A percentile compares a stretch with the other conserved stretches of the same genome.
phyloP scores from a whole-genome alignment of 768 basidiomycete species.

The Pilatotrama ljubarskyi region DNA sequence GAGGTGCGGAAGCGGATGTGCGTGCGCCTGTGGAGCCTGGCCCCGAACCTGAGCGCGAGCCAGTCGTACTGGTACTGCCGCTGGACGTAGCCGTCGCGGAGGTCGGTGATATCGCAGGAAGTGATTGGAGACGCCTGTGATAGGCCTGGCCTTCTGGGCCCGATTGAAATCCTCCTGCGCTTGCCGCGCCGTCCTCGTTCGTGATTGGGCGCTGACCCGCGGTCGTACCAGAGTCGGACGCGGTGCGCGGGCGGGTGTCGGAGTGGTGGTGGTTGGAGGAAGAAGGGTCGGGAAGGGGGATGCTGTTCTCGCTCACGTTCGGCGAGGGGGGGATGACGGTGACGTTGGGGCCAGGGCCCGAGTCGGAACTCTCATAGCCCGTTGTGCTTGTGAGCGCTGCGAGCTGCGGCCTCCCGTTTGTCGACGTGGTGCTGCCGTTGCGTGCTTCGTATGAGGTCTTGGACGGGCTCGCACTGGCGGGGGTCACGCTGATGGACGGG shows the following conservation, averaged over 20 bases:
- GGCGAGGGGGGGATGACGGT: constrained; percentile 38
- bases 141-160: constrained; percentile 4
- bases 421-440: constrained; percentile 1
- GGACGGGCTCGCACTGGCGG: constrained; percentile 1
- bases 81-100: constrained; percentile 11
- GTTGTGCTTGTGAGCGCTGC: neutral
- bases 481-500: constrained; percentile 18
- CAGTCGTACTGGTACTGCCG: neutral
- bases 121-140: constrained; percentile 17
- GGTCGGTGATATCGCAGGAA: constrained; percentile 13
- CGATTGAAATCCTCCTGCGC: neutral
- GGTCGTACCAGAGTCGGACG: constrained; percentile 6
- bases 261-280: neutral
- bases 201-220: constrained; percentile 4
- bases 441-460: constrained; percentile 3
- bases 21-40: neutral
- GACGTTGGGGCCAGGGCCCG: constrained; percentile 32
- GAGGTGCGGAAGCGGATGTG: neutral
- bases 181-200: neutral
- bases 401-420: constrained; percentile 1
- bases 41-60: constrained; percentile 8
- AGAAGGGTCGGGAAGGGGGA: constrained; percentile 13
- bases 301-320: constrained; percentile 20
- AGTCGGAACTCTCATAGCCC: constrained; percentile 21
- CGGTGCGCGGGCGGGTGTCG: constrained; percentile 2